Conservation (phyloP, 1,139 yeast species). For the Scheffersomyces quercinus region DNA sequence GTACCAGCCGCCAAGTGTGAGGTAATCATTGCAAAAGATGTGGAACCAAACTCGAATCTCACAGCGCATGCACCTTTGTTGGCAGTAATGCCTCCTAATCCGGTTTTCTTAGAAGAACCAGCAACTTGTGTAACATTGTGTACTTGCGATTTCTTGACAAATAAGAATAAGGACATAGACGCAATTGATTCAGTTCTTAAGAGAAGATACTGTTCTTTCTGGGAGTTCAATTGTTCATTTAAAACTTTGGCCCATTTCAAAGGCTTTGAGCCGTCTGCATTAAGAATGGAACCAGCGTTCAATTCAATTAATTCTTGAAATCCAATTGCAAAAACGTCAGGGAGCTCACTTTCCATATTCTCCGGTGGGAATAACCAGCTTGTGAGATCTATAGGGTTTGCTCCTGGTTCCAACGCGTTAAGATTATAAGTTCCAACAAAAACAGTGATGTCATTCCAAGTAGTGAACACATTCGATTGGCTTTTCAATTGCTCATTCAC, state of each 20-base stretch:
- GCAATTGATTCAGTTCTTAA: slow-evolving; percentile 47
- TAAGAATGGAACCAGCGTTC: slow-evolving; percentile 78
- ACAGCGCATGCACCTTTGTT: slow-evolving; percentile 92
- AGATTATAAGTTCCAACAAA: slow-evolving; percentile 89
- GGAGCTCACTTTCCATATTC: slow-evolving; percentile 42
- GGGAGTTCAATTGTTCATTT: slow-evolving; percentile 54
- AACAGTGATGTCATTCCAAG: slow-evolving; percentile 57
- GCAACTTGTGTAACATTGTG: slow-evolving; percentile 69
- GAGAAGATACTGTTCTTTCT: slow-evolving; percentile 35
- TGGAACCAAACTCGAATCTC: slow-evolving; percentile 73
- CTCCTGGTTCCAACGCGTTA: slow-evolving; percentile 64
- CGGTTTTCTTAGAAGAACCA: slow-evolving; percentile 83
- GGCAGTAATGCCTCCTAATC: slow-evolving; percentile 89
- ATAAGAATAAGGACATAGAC: slow-evolving; percentile 52
- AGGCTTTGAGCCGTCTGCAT: slow-evolving; percentile 68
- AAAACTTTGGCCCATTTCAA: slow-evolving; percentile 62
- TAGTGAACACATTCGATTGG: slow-evolving; percentile 58
- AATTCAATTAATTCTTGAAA: slow-evolving; percentile 91
- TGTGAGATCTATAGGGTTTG: slow-evolving; percentile 54
- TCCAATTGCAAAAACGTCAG: slow-evolving; percentile 83
- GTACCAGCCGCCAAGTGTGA: slow-evolving; percentile 96
- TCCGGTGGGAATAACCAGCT: slow-evolving; percentile 82
- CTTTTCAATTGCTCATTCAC: slow-evolving; percentile 62
- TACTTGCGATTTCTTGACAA: slow-evolving; percentile 63
- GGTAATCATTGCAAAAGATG: slow-evolving; percentile 79